Base-by-base conservation (phyloP, 2,329 filamentous ascomycete genomes). In the Tolypocladium pustulatum region DNA sequence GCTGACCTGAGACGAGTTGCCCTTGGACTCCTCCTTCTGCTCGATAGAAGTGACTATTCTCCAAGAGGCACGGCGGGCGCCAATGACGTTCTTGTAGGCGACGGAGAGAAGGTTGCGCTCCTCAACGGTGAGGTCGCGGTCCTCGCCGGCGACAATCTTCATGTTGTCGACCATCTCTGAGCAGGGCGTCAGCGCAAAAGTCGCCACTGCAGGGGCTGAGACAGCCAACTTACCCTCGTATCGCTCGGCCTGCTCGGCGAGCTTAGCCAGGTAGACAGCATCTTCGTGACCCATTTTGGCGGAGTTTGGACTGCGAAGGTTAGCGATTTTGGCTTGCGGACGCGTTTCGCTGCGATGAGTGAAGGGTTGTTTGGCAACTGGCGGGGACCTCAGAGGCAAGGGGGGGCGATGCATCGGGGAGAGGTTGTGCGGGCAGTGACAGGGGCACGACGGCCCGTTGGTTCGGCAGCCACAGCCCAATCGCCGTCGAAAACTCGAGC, bases 141-240 rank as follows among this genome's bases (percentile, higher is more conserved):
- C 85, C 75, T 93, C 90, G 67, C 89, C 92, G 71, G 93, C 93
- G 72, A 97, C 93, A 68, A 90, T 87, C 87, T 97, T 97, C 93
- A 97, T 97, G 86, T 97, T 96, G 84, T 96, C 91, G 68, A 97
- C 93, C 93, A 97, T 97, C 81, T 97, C 93, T 97, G 78, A 54
- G 25, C 54, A 40, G 36, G 54, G 53, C 15, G 65, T 71, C 63
- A 71, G 69, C 66, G 62, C 62, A 49, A 60, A 52, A 27, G 36
- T 34, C 10, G 22, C 20, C 10, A 54, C 15, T 17, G 25, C 22
- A 22, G 37, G 52, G 36, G 51, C 54, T 43, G 58, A 58, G 54
- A 17, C 36, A 22, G 51, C 64, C 61, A 58, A 78, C 84, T 72
- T 81, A 97, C 94, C 94, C 84, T 99, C 94, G 81, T 99, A 99